These are phyloP conservation scores for Pelargonium australe DNA, from an alignment of 441 rosid species.

Conservation along the genomic window DNA sequence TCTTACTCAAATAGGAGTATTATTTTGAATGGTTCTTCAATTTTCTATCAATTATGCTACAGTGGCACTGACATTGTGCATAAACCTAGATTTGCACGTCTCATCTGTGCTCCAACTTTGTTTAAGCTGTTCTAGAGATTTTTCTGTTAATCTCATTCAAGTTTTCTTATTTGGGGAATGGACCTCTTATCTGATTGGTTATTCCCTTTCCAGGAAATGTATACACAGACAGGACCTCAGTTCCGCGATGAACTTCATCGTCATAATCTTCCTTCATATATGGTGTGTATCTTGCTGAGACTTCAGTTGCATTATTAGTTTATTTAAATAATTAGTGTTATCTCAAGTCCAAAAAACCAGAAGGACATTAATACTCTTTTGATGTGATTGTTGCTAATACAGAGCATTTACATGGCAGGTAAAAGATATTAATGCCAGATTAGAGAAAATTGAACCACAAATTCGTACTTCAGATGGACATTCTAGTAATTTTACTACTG, in stretches of 20 bases:
- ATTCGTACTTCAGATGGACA: conserved; percentile 54
- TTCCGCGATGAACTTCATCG: conserved; percentile 97
- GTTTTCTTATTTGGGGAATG: conserved; percentile 7
- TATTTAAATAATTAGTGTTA: not conserved
- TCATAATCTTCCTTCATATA: conserved; percentile 69
- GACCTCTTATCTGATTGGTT: conserved; percentile 14
- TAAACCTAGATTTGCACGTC: not conserved
- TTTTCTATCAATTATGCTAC: not conserved
- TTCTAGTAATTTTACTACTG: conserved; percentile 38
- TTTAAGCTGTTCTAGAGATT: not conserved
- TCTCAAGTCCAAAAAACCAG: not conserved
- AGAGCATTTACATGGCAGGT: conserved; percentile 41
- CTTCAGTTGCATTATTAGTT: not conserved
- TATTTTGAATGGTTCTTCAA: too few species aligned
- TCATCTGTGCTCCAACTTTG: not conserved
- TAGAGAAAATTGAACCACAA: conserved; percentile 83
- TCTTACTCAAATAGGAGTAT: too few species aligned
- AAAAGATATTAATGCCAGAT: conserved; percentile 92
- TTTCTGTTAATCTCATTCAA: not conserved
- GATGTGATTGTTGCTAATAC: conserved; percentile 9
- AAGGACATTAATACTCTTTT: conserved; percentile 7
- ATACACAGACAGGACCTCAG: conserved; percentile 76
- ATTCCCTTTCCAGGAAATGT: conserved; percentile 75
- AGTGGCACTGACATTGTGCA: not conserved
- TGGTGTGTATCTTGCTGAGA: conserved; percentile 45